These are phyloP conservation scores for Theobroma grandiflorum DNA, from an alignment of 441 rosid species.

Conservation along the genomic window DNA sequence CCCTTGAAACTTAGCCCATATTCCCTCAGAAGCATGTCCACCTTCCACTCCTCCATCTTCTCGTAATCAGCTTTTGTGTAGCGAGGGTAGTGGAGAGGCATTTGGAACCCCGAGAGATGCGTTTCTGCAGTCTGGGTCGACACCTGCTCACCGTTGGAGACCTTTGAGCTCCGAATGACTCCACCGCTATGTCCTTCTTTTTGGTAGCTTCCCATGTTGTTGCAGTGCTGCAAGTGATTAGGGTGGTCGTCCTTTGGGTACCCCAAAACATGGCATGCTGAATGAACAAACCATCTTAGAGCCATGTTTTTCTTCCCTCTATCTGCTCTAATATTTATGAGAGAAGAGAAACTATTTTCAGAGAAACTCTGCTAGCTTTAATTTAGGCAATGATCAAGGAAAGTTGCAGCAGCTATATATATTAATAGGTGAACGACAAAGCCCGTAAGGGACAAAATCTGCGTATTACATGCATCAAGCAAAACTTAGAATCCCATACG, in stretches of 20 bases:
- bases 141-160: neutral
- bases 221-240: neutral
- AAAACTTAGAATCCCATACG: conserved; percentile 8
- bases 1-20: conserved; percentile 67
- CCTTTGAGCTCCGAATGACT: conserved; percentile 13
- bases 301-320: conserved; percentile 35
- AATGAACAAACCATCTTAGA: conserved; percentile 57
- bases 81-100: conserved; percentile 77
- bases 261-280: conserved; percentile 51
- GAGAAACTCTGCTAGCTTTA: neutral
- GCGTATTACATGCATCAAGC: conserved; percentile 18
- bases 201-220: neutral
- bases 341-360: neutral
- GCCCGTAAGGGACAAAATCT: neutral
- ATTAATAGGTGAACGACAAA: neutral
- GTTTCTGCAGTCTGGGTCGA: neutral
- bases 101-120: conserved; percentile 42
- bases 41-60: conserved; percentile 82
- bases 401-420: neutral
- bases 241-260: conserved; percentile 17
- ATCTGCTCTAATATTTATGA: neutral
- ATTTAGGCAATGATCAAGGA: neutral
- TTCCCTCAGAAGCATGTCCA: conserved; percentile 62
- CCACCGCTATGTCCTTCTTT: conserved; percentile 17
- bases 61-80: conserved; percentile 62